These are phyloP conservation scores for Saccharomyces hybrid DNA, from an alignment of 1,139 yeast species.

Conservation along the genomic window DNA sequence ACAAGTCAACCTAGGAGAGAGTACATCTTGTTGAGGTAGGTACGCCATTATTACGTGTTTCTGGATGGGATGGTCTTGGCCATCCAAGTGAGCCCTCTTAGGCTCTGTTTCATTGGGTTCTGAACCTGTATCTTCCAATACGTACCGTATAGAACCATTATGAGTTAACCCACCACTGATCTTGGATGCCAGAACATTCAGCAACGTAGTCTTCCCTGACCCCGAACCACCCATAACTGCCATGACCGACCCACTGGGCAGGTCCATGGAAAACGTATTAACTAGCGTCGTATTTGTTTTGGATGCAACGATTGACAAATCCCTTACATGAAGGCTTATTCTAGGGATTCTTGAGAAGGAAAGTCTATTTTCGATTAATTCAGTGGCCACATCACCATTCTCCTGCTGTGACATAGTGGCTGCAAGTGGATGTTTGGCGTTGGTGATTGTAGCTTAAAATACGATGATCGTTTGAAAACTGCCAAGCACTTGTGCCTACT, in stretches of 20 bases:
- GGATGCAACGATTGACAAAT: slow-evolving; percentile 21
- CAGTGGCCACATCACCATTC: slow-evolving; percentile 5
- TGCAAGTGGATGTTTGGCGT: background rate
- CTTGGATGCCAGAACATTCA: slow-evolving; percentile 64
- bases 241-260: slow-evolving; percentile 27
- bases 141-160: slow-evolving; percentile 33
- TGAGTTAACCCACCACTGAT: slow-evolving; percentile 36
- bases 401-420: background rate
- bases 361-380: slow-evolving; percentile 20
- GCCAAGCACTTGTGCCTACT: background rate
- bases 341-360: slow-evolving; percentile 19
- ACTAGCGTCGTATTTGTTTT: slow-evolving; percentile 18
- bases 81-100: background rate
- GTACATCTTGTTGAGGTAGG: slow-evolving; percentile 68
- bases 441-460: background rate
- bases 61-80: background rate
- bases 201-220: slow-evolving; percentile 74
- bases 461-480: background rate
- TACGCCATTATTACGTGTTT: slow-evolving; percentile 41
- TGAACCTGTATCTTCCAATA: slow-evolving; percentile 6
- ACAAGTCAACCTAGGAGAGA: slow-evolving; percentile 64
- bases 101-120: background rate
- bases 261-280: slow-evolving; percentile 20
- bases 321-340: slow-evolving; percentile 21
- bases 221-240: slow-evolving; percentile 44